These are phyloP conservation scores for Peniophora sp. DNA, from an alignment of 1,284 basidiomycete genomes.

Conservation along the genomic window DNA sequence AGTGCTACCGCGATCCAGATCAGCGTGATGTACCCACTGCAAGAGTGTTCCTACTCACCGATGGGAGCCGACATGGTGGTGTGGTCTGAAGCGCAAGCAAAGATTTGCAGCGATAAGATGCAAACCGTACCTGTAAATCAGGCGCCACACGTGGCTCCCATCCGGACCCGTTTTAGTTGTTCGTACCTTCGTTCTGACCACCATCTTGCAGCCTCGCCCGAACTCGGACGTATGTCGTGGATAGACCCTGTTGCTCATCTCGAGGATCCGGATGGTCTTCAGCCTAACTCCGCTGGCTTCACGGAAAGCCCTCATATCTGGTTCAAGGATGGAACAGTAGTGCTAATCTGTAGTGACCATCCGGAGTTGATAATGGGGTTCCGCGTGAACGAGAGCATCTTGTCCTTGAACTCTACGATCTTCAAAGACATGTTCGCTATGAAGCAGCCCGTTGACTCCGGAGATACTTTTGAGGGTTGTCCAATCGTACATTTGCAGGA, in stretches of 20 bases:
- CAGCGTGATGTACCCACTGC: conserved; percentile 5
- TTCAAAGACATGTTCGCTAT: conserved; percentile 30
- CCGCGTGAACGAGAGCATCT: conserved; percentile 26
- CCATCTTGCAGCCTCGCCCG: not conserved
- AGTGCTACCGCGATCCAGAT: conserved; percentile 48
- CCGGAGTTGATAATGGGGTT: conserved; percentile 12
- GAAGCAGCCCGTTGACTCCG: conserved; percentile 21
- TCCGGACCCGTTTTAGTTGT: not conserved
- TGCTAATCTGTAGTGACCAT: not conserved
- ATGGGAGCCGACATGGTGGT: conserved; percentile 26
- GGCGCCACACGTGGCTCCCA: not conserved
- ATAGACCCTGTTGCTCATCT: not conserved
- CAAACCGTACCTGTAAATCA: not conserved
- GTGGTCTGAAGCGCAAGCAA: not conserved
- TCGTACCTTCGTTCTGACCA: not conserved
- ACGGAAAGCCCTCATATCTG: conserved; percentile 1
- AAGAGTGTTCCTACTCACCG: conserved; percentile 17
- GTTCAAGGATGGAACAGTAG: conserved; percentile 3
- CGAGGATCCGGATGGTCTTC: not conserved
- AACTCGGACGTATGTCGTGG: not conserved
- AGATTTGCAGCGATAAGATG: not conserved
- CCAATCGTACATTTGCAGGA: conserved; percentile 27
- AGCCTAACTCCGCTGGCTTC: not conserved
- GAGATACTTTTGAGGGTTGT: conserved; percentile 23
- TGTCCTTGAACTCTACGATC: conserved; percentile 26